Evolutionary conservation across 306 rosid genomes (phyloP), one percentile per base, ranked within the genome.

Genomic region (Echinosophora koreensis): DNA sequence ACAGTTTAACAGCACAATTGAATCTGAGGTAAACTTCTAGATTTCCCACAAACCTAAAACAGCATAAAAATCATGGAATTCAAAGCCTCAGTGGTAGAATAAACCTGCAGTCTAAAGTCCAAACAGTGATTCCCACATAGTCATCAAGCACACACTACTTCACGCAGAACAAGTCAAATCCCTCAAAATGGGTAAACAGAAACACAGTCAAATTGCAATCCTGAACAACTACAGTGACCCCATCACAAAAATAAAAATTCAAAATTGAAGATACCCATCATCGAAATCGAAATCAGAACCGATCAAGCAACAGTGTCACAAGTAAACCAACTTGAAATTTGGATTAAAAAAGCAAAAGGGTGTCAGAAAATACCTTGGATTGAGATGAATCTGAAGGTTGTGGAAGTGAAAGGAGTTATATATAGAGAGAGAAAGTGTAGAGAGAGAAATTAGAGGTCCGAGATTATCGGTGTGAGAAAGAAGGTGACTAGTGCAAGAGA

Each of bases 381-480:
- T 50, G 50, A 78, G 58, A 65, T 22, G 76, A 86, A 42, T 61
- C 76, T 81, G 78, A 49, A 71, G 37, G 60, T 5, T 42, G 60
- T 42, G 64, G 32, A 61, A 78, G 63, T 66, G 63, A 28, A 72
- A 64, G 5, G 30, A 71, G 67, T 14, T 62, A 78, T 78, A 76
- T 79, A 64, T 1, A n/a, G 71, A 54, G 69, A 35, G 67, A 42
- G 79, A 68, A 55, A 70, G 14, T 37, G 57, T 67, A 62, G 81
- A 81, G 76, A 69, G 87, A 77, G 74, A 66, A 55, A 55, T 37
- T 10, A 69, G 61, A 59, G 61, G 56, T 1, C 79, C 83, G 87
- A 54, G 89, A 87, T 82, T 85, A 79, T 50, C 82, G 90, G 80
- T 76, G 79, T 52, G 81, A 80, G 87, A 81, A 75, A 78, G 86